Evolutionary conservation across 2,329 filamentous ascomycete species (phyloP), one percentile per base, ranked within the genome.

Genomic region (Aaosphaeria arxii): DNA sequence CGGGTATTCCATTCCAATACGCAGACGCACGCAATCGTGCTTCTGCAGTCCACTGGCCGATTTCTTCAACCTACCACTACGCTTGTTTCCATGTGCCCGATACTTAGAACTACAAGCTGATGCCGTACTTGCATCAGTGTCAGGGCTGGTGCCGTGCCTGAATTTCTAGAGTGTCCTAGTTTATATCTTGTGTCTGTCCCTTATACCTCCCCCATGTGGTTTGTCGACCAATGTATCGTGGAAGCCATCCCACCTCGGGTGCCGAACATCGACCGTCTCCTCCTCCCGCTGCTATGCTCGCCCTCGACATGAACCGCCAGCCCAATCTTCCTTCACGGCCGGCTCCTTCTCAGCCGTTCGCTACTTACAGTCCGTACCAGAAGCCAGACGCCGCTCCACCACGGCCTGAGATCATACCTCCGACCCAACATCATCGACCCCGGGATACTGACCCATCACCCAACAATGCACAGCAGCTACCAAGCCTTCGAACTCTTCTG

Each of bases 251-350:
- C 52, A 58, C 60, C 53, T 56, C 58, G 53, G 57, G 46, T 57
- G 50, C 52, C 53, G 55, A 61, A 55, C 58, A 42, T 55, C 60
- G 49, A 59, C 46, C 52, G 46, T 53, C 54, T 50, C 55, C 51
- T 51, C 49, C 53, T 42, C 43, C 57, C 48, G 50, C 55, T 61
- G 57, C 56, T 52, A 69, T 67, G 63, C 59, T 69, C 62, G 87
- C 87, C 30, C 88, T 88, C 44, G 78, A 87, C 38, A 91, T 95
- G 57, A 89, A 95, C 62, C 90, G 89, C 24, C 87, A 95, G 67
- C 79, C 79, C 2, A 90, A 95, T 47, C 95, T 95, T 65, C 89
- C 90, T 1, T 88, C 89, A 61, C 95, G 90, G 88, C 59, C 61
- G 53, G 63, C 60, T 30, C 63, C 63, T 56, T 56, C 60, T 35